phyloP scores from a whole-genome alignment of 345 rosid species.

The Microcos paniculata region DNA sequence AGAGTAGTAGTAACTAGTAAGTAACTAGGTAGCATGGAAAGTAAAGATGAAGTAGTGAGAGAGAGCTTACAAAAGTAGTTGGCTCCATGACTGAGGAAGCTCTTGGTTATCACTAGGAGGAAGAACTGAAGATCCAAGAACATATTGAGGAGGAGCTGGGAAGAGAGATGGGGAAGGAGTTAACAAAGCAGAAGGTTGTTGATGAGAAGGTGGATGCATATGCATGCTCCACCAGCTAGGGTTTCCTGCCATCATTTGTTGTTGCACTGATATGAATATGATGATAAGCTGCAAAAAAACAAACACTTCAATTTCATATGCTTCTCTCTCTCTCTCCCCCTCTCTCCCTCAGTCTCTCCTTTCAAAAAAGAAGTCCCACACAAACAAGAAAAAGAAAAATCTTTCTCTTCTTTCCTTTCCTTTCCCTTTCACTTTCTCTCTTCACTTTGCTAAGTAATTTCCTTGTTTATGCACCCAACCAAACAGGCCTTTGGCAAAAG shows the following conservation, averaged over 20 bases:
- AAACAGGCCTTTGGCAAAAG: conserved; percentile 39
- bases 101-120: conserved; percentile 31
- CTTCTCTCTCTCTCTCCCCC: not conserved
- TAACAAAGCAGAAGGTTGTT: conserved; percentile 37
- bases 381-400: conserved; percentile 10
- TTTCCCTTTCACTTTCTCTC: conserved; percentile 28
- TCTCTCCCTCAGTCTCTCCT: too few relatives aligned
- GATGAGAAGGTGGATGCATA: conserved; percentile 51
- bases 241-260: conserved; percentile 70
- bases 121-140: conserved; percentile 43
- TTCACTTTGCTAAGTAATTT: conserved; percentile 36
- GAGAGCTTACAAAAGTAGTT: conserved; percentile 46
- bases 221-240: conserved; percentile 71
- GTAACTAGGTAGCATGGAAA: not conserved
- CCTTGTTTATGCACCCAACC: conserved; percentile 47
- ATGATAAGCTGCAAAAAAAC: not conserved
- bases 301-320: conserved; percentile 6
- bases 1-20: not conserved
- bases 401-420: conserved; percentile 13
- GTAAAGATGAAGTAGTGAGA: conserved; percentile 4
- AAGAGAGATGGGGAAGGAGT: conserved; percentile 32
- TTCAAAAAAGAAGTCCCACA: conserved; percentile 10
- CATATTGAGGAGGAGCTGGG: conserved; percentile 43
- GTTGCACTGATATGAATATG: conserved; percentile 15
- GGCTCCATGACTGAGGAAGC: conserved; percentile 63